Conservation (phyloP, 768 basidiomycete genomes). For the Leccinum fibrillosum region DNA sequence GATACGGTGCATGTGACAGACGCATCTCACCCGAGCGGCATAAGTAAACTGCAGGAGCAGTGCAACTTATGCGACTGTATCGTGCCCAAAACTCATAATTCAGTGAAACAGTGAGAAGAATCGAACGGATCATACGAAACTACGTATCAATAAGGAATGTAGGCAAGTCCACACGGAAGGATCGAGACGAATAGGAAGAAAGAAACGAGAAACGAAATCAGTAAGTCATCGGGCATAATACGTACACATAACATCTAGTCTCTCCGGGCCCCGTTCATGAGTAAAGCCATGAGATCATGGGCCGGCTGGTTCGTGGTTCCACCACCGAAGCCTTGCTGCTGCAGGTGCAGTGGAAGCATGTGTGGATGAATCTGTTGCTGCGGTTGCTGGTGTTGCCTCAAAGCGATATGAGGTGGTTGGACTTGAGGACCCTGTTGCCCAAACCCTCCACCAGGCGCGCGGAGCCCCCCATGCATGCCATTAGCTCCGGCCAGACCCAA, state of each 20-base stretch:
- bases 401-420: conserved; percentile 28
- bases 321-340: conserved; percentile 51
- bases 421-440: conserved; percentile 32
- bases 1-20: conserved; percentile 10
- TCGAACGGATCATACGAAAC: conserved; percentile 26
- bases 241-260: conserved; percentile 39
- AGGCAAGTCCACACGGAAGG: conserved; percentile 23
- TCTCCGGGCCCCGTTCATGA: conserved; percentile 70
- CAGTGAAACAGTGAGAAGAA: conserved; percentile 25
- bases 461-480: conserved; percentile 43
- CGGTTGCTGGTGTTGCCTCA: conserved; percentile 33
- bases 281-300: conserved; percentile 79
- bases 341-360: conserved; percentile 54
- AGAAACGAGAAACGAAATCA: conserved; percentile 13
- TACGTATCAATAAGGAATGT: conserved; percentile 32
- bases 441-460: conserved; percentile 45
- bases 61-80: neutral
- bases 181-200: conserved; percentile 6
- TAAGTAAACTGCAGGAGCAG: neutral
- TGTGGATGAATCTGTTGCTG: conserved; percentile 57
- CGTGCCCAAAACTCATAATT: conserved; percentile 20
- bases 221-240: conserved; percentile 8
- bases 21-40: conserved; percentile 7
- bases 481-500: conserved; percentile 44
- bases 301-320: conserved; percentile 52